A percentile compares a stretch with the other conserved stretches of the same genome.
Evolutionary conservation across 768 basidiomycete species (phyloP).

Genomic region (Suillus tomentosus): DNA sequence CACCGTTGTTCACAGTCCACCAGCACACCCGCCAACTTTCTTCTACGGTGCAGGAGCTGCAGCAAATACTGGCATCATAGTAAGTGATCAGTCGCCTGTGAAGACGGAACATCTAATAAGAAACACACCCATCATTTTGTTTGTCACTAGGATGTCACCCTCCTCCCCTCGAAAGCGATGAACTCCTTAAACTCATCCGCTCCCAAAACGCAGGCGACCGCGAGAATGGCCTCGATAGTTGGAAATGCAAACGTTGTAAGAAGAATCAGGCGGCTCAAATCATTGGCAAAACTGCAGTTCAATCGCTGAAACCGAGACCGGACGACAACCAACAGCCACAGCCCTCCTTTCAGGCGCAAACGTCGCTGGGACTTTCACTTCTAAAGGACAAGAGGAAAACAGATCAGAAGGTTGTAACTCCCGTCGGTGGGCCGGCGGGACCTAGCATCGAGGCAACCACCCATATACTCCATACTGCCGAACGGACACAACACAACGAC

Average conservation of each 20-base stretch:
- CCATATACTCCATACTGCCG: too few species aligned
- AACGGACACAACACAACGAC: background rate
- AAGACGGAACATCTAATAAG: background rate
- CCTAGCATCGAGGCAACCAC: background rate
- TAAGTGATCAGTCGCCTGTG: constrained; percentile 11
- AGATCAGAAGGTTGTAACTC: background rate
- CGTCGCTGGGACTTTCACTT: background rate
- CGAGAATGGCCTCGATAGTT: constrained; percentile 24
- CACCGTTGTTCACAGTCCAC: constrained; percentile 28
- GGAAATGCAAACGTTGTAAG: constrained; percentile 36
- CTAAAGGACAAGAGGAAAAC: background rate
- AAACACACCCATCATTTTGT: background rate
- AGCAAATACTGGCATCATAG: constrained; percentile 38
- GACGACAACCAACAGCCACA: background rate
- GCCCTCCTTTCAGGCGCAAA: background rate
- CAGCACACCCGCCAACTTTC: constrained; percentile 32
- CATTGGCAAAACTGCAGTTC: background rate
- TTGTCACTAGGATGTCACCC: constrained; percentile 32
- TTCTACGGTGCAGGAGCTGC: constrained; percentile 37
- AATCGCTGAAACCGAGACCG: background rate
- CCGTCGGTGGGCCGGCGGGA: background rate
- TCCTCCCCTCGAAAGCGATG: constrained; percentile 29
- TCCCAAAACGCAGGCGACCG: constrained; percentile 28
- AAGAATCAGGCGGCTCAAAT: constrained; percentile 17
- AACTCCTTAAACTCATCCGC: constrained; percentile 28